Conservation (phyloP, 257 asterid genomes). For the Capsicum pubescens region DNA sequence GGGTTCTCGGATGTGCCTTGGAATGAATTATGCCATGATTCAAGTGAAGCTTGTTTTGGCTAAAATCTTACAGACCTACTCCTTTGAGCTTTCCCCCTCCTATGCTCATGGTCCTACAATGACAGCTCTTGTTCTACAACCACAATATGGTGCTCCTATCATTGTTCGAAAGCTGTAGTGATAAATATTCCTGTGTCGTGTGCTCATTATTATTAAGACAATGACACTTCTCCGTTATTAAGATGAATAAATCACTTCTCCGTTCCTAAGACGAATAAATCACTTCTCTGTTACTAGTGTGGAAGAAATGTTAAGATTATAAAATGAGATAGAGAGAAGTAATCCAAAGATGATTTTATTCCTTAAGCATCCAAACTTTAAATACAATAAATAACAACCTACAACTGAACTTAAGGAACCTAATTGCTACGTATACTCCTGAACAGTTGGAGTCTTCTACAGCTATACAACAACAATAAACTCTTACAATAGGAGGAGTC, state of each 20-base stretch:
- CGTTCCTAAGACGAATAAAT: neutral
- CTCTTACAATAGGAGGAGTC: too few relatives aligned
- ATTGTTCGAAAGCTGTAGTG: neutral
- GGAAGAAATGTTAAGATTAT: neutral
- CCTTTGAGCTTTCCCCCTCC: slow-evolving; percentile 20
- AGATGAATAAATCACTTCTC: neutral
- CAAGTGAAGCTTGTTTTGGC: slow-evolving; percentile 20
- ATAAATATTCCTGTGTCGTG: neutral
- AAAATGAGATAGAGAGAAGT: too few relatives aligned
- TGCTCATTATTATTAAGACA: neutral
- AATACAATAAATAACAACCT: too few relatives aligned
- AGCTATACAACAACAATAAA: too few relatives aligned
- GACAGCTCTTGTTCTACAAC: slow-evolving; percentile 22
- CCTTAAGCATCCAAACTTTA: too few relatives aligned
- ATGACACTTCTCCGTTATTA: neutral
- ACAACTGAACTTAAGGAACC: too few relatives aligned
- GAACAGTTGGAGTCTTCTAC: too few relatives aligned
- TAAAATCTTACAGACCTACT: slow-evolving; percentile 22
- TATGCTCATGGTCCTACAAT: slow-evolving; percentile 27
- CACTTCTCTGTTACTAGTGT: too few relatives aligned
- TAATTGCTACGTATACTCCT: too few relatives aligned
- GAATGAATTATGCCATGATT: slow-evolving; percentile 18
- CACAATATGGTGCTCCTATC: slow-evolving; percentile 25
- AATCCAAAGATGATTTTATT: too few relatives aligned
- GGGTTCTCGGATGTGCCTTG: slow-evolving; percentile 29